These are phyloP conservation scores for Pelargonium cotyledonis DNA, from an alignment of 441 rosid genomes.

Conservation along the genomic window DNA sequence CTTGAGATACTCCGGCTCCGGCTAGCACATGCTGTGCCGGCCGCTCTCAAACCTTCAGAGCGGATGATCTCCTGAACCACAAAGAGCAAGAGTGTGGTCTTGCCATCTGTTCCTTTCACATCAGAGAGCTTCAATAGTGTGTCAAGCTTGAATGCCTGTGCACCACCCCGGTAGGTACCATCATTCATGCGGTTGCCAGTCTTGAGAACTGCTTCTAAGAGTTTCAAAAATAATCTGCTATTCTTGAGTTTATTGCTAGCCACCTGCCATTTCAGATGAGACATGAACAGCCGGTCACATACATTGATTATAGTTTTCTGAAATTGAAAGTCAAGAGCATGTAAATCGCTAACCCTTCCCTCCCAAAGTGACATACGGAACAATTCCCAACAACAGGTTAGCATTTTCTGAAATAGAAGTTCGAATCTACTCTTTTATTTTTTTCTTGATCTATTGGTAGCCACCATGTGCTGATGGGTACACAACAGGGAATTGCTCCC, in stretches of 20 bases:
- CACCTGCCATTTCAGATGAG: conserved; percentile 40
- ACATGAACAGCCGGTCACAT: conserved; percentile 2
- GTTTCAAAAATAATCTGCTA: conserved; percentile 84
- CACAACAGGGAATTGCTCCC: no score
- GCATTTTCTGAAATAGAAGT: no score
- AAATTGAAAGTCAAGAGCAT: no score
- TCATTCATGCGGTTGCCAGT: conserved; percentile 98
- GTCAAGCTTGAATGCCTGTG: conserved; percentile 95
- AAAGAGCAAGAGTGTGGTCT: conserved; percentile 96
- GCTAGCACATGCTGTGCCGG: conserved; percentile 55
- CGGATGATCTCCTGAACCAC: conserved; percentile 94
- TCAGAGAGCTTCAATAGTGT: conserved; percentile 89
- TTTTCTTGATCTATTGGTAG: no score
- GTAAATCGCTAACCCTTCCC: no score
- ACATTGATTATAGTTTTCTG: neutral
- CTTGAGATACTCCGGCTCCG: conserved; percentile 42
- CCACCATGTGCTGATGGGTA: no score
- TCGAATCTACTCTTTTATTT: no score
- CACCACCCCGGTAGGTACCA: conserved; percentile 97
- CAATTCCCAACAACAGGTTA: no score
- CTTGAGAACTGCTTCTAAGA: conserved; percentile 96
- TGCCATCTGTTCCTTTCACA: conserved; percentile 91
- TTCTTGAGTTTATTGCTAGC: conserved; percentile 77
- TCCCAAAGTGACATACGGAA: no score
- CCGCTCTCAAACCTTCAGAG: conserved; percentile 81